Evolutionary conservation across 306 rosid genomes (phyloP).

Genomic region (Vachellia collinsii): DNA sequence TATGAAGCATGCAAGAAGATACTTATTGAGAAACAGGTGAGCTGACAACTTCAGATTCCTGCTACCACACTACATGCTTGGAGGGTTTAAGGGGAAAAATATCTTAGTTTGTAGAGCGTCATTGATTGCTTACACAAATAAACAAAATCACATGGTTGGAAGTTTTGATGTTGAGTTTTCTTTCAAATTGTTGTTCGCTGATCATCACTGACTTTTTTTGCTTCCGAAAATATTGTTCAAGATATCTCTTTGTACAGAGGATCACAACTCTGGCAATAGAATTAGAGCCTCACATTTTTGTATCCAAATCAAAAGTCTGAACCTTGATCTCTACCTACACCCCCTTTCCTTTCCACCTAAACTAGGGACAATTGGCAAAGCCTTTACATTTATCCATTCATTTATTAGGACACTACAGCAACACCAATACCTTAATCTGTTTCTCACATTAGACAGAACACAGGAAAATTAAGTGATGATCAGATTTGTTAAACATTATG

Average conservation of each 20-base stretch:
- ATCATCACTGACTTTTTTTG: neutral
- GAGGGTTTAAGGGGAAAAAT: neutral
- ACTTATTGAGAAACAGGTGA: conserved; percentile 29
- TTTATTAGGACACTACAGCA: neutral
- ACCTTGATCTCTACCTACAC: neutral
- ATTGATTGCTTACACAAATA: neutral
- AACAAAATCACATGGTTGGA: neutral
- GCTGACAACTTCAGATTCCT: conserved; percentile 2
- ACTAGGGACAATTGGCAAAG: too few species aligned
- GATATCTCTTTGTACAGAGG: neutral
- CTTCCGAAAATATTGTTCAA: neutral
- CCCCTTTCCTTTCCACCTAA: neutral
- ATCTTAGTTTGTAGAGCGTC: neutral
- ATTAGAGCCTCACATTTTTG: neutral
- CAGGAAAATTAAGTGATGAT: neutral
- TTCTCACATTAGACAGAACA: neutral
- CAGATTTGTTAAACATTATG: neutral
- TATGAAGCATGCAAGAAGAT: conserved; percentile 69
- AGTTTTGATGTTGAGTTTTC: conserved; percentile 2
- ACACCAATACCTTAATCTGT: neutral
- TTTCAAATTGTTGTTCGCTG: neutral
- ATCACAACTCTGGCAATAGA: neutral
- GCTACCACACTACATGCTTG: neutral
- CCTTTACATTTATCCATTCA: neutral
- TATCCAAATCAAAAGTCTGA: neutral